These are phyloP conservation scores for Hippophae gyantsensis DNA, from an alignment of 306 rosid species.

Conservation along the genomic window DNA sequence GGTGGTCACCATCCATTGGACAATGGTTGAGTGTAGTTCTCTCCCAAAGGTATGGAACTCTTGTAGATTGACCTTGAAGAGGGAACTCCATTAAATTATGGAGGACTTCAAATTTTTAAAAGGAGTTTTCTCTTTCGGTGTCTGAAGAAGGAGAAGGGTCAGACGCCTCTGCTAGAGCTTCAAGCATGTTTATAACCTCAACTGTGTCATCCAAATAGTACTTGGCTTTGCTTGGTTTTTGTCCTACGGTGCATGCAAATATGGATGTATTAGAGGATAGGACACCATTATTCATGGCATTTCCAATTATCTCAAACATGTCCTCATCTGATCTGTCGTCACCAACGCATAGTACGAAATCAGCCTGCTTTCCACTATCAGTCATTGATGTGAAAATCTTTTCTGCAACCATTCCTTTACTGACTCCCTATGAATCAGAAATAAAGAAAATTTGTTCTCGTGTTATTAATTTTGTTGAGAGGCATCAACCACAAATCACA, in stretches of 20 bases:
- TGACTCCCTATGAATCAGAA: constrained; percentile 39
- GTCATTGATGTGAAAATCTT: constrained; percentile 42
- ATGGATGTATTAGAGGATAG: constrained; percentile 33
- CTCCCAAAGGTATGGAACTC: constrained; percentile 4
- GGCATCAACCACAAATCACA: not conserved
- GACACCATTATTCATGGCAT: constrained; percentile 24
- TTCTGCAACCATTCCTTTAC: constrained; percentile 60
- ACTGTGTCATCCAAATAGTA: constrained; percentile 57
- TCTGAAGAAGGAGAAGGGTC: constrained; percentile 27
- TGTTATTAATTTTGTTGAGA: not conserved
- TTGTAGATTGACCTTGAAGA: constrained; percentile 8
- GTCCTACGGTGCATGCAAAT: constrained; percentile 66
- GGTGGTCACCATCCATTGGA: too few relatives aligned
- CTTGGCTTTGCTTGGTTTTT: constrained; percentile 67
- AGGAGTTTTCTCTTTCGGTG: constrained; percentile 11
- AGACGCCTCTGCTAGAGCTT: constrained; percentile 47
- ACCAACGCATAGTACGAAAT: constrained; percentile 54
- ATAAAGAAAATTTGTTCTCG: constrained; percentile 1
- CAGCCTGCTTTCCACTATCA: constrained; percentile 37
- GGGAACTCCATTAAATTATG: constrained; percentile 1
- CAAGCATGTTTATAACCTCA: constrained; percentile 48
- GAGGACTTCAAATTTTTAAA: constrained; percentile 11
- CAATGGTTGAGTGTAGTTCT: too few relatives aligned
- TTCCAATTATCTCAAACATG: constrained; percentile 55
- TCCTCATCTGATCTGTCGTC: constrained; percentile 71